Conservation (phyloP, 371 early-diverging fungal species). For the Lichtheimia ramosa region DNA sequence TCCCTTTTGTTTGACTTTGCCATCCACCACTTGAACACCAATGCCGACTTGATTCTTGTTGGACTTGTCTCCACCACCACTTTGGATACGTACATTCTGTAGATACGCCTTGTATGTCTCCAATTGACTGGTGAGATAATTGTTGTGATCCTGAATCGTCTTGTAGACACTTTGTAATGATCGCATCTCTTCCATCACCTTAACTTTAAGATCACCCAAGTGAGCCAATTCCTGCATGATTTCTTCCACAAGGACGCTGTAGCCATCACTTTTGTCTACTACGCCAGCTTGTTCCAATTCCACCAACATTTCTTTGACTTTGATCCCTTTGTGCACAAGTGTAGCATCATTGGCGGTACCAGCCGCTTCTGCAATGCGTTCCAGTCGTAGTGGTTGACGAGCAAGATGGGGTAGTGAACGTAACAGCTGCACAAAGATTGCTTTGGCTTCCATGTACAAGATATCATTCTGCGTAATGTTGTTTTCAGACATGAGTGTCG, state of each 20-base stretch:
- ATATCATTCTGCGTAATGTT: constrained; percentile 86
- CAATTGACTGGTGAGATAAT: constrained; percentile 81
- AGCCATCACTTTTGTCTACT: constrained; percentile 68
- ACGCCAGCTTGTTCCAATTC: constrained; percentile 77
- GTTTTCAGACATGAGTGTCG: constrained; percentile 66
- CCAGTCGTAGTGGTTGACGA: constrained; percentile 55
- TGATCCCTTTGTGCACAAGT: constrained; percentile 88
- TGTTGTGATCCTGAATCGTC: constrained; percentile 91
- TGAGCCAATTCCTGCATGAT: constrained; percentile 81
- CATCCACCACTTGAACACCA: no score
- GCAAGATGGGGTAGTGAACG: constrained; percentile 71
- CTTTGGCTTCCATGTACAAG: constrained; percentile 90
- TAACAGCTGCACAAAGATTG: constrained; percentile 85
- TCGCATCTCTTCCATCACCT: constrained; percentile 73
- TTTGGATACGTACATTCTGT: constrained; percentile 86
- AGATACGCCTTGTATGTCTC: constrained; percentile 91
- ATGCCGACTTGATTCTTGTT: neutral
- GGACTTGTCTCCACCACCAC: constrained; percentile 43
- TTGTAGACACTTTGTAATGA: constrained; percentile 82
- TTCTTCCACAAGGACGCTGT: constrained; percentile 80
- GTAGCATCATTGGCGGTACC: constrained; percentile 76
- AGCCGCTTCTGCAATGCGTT: constrained; percentile 80
- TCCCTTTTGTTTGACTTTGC: constrained; percentile 20
- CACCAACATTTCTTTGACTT: constrained; percentile 84
- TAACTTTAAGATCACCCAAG: constrained; percentile 82